Percentiles rank a stretch among this genome's conserved stretches.
Conservation (phyloP, 805 yeast species). For the Priceomyces medius region DNA sequence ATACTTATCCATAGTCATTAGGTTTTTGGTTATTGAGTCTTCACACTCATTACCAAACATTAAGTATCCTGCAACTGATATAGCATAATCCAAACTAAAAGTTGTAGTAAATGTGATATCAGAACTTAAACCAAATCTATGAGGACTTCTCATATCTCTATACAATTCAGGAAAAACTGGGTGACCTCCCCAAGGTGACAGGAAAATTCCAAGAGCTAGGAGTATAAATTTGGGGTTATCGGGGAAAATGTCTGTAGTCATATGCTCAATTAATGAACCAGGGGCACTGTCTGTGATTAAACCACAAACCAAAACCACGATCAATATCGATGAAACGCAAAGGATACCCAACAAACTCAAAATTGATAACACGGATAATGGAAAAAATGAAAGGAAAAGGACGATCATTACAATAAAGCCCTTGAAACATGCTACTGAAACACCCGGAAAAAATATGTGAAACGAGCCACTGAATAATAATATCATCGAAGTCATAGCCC, state of each 20-base stretch:
- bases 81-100: conserved; percentile 53
- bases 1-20: conserved; percentile 64
- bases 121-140: conserved; percentile 53
- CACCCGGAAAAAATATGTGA: conserved; percentile 42
- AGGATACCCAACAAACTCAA: conserved; percentile 57
- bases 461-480: conserved; percentile 63
- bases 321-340: conserved; percentile 51
- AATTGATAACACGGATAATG: conserved; percentile 53
- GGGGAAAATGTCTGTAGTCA: conserved; percentile 40
- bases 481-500: conserved; percentile 59
- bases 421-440: conserved; percentile 41
- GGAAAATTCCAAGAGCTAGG: conserved; percentile 60
- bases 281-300: conserved; percentile 39
- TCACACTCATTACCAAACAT: conserved; percentile 75
- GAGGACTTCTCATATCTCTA: conserved; percentile 69
- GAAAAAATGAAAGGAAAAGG: conserved; percentile 52
- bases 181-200: conserved; percentile 87
- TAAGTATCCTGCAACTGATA: conserved; percentile 66
- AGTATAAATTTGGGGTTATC: conserved; percentile 33
- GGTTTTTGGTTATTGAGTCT: conserved; percentile 77
- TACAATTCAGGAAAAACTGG: conserved; percentile 75
- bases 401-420: conserved; percentile 35
- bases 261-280: conserved; percentile 54
- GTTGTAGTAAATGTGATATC: conserved; percentile 59
- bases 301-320: conserved; percentile 50